phyloP scores from a whole-genome alignment of 139 green algal genomes.

The Astrephomene gubernaculifera region DNA sequence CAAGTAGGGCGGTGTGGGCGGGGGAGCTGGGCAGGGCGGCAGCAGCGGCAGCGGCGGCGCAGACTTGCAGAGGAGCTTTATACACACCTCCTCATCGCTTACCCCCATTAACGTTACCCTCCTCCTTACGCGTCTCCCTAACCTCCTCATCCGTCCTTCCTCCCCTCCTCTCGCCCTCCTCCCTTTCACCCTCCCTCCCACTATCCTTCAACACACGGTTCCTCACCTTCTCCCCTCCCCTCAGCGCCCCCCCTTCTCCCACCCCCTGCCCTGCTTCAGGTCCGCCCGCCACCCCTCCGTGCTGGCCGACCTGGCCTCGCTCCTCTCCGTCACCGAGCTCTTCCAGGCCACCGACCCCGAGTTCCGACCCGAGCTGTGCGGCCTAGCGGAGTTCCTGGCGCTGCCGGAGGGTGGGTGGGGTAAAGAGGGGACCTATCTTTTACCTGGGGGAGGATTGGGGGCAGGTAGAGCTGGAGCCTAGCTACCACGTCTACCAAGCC shows the following conservation, averaged over 20 bases:
- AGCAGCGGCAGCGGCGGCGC: no score
- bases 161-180: not conserved
- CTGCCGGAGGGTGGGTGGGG: slow-evolving; percentile 17
- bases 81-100: no score
- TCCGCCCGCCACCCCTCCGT: not conserved
- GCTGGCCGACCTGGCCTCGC: slow-evolving; percentile 23
- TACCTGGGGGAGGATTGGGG: not conserved
- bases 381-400: slow-evolving; percentile 39
- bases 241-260: not conserved
- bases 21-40: not conserved
- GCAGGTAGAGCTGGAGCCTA: no score
- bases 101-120: no score
- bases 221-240: not conserved
- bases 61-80: no score
- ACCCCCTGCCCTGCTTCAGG: not conserved
- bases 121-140: not conserved
- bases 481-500: no score
- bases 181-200: not conserved
- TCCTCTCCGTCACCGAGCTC: slow-evolving; percentile 40
- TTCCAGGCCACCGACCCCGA: slow-evolving; percentile 39
- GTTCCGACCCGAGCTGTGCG: slow-evolving; percentile 21
- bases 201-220: no score
- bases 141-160: no score
- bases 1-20: not conserved
- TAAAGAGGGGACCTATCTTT: no score